A percentile compares a stretch with the other conserved stretches of the same genome.
These are phyloP conservation scores for Alternaria ethzedia DNA, from an alignment of 2,329 filamentous ascomycete species.

Conservation along the genomic window DNA sequence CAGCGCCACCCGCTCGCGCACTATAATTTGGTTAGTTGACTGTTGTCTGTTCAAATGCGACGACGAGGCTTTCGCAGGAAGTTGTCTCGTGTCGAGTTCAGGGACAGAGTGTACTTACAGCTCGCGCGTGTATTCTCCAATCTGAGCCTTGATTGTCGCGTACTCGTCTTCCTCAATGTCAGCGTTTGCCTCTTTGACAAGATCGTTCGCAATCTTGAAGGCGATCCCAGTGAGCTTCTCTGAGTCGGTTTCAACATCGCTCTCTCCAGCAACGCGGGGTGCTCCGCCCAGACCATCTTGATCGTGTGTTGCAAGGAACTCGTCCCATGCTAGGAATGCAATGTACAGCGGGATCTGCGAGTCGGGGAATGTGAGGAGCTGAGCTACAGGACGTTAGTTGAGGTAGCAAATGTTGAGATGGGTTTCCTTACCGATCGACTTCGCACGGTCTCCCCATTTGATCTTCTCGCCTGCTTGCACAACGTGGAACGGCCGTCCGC, in stretches of 20 bases:
- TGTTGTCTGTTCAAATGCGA: not conserved
- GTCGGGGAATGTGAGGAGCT: slow-evolving; percentile 52
- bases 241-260: slow-evolving; percentile 37
- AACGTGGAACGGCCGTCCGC: slow-evolving; percentile 63
- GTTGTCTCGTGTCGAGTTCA: not conserved
- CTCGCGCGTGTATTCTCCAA: slow-evolving; percentile 51
- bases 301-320: slow-evolving; percentile 52
- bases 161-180: slow-evolving; percentile 53
- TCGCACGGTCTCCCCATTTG: slow-evolving; percentile 57
- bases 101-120: slow-evolving; percentile 43
- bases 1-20: slow-evolving; percentile 78
- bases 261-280: slow-evolving; percentile 47
- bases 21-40: slow-evolving; percentile 40
- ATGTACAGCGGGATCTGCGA: slow-evolving; percentile 58
- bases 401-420: not conserved
- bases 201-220: slow-evolving; percentile 48
- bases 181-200: slow-evolving; percentile 52
- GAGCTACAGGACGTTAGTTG: slow-evolving; percentile 31
- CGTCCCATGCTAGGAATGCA: slow-evolving; percentile 59
- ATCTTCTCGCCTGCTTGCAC: slow-evolving; percentile 51
- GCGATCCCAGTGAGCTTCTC: slow-evolving; percentile 54
- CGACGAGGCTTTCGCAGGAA: not conserved
- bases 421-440: slow-evolving; percentile 58
- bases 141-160: slow-evolving; percentile 42
- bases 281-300: slow-evolving; percentile 42